Conservation (phyloP, 192 early-diverging fungal species). For the Podila horticola region DNA sequence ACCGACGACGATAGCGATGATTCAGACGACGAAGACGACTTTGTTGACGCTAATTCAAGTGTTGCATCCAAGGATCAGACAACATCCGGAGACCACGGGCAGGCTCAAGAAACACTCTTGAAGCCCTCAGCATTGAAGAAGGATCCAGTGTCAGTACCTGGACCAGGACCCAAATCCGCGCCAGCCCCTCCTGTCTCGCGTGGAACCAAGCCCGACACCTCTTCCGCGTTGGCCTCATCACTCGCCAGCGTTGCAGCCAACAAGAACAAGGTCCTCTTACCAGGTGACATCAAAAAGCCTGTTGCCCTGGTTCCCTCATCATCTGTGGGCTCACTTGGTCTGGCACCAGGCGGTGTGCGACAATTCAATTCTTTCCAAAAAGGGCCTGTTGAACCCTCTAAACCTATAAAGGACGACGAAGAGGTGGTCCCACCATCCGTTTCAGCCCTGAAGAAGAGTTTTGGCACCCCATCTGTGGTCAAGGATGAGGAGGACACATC, state of each 20-base stretch:
- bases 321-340: not conserved
- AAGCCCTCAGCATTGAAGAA: slow-evolving; percentile 26
- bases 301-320: not conserved
- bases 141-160: slow-evolving; percentile 5
- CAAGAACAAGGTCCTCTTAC: slow-evolving; percentile 30
- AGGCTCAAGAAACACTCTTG: slow-evolving; percentile 10
- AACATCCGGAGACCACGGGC: not conserved
- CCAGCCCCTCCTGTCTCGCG: not conserved
- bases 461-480: not conserved
- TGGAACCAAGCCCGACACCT: not conserved
- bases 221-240: not conserved
- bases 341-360: slow-evolving; percentile 5
- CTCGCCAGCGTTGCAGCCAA: slow-evolving; percentile 18
- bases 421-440: slow-evolving; percentile 5
- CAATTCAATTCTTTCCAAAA: slow-evolving; percentile 17
- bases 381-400: not conserved
- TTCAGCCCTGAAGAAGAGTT: not conserved
- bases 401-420: not conserved
- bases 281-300: not conserved
- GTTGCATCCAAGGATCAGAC: not conserved
- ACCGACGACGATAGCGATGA: slow-evolving; percentile 30
- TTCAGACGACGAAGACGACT: slow-evolving; percentile 19
- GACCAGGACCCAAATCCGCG: not conserved
- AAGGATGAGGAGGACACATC: not conserved
- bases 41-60: not conserved